Base-by-base conservation (phyloP, 192 early-diverging fungal genomes). In the Coemansia sp. region DNA sequence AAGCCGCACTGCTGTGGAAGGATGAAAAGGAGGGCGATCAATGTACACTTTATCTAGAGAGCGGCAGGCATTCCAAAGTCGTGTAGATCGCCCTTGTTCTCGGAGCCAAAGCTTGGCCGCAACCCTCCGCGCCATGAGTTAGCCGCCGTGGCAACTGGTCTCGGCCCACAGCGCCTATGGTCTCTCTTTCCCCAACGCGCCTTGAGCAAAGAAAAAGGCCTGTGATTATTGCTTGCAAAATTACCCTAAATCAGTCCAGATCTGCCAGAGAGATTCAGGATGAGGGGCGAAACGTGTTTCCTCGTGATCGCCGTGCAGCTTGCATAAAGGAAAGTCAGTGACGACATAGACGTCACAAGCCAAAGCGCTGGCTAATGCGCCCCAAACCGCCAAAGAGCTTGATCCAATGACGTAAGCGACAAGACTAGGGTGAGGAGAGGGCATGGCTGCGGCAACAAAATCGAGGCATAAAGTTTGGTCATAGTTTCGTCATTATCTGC, bases 61-160 rank as follows among this genome's bases (percentile, higher is more conserved):
- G n/a, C n/a, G n/a, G n/a, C n/a, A n/a, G n/a, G n/a, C n/a, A n/a
- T n/a, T n/a, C n/a, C n/a, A n/a, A n/a, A 41, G 12, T 41, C 12
- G 6, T 18, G 42, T 43, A 3, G 52, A 55, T 55, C 26, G 52
- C 52, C 52, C 0, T 28, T 11, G 16, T 31, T 25, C 33, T 59
- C 58, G 58, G 58, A 55, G 52, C 52, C 52, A 31, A 31, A 31
- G 14, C 26, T 31, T 55, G 14, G 14, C 52, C 52, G 52, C 52
- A 16, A 45, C n/a, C 43, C 43, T 45, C 43, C 43, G 18, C 9
- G 43, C 43, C 7, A 9, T 20, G 5, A 45, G 18, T 9, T 21
- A 45, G n/a, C 9, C 9, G 43, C 7, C 7, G 16, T 16, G 16
- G 3, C 3, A 21, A 21, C 43, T 16, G 43, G 43, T 45, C 43